phyloP scores from a whole-genome alignment of 2,329 filamentous ascomycete species.

The Nigrospora osmanthi region DNA sequence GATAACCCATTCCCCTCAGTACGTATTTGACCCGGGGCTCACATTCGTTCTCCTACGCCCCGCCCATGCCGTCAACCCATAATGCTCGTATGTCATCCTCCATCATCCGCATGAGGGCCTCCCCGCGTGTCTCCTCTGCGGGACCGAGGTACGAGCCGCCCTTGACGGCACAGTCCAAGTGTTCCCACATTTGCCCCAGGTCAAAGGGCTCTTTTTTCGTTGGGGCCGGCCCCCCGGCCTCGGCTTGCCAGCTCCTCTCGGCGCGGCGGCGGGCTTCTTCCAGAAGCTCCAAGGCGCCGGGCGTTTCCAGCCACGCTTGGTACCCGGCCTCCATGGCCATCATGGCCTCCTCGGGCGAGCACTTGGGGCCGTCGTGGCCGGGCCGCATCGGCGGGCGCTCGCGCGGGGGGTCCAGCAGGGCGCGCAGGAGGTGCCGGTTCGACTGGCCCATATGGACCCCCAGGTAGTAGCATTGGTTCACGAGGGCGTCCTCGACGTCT shows the following conservation, averaged over 20 bases:
- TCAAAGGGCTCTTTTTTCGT: too few relatives aligned
- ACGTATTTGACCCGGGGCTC: too few relatives aligned
- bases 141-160: not conserved
- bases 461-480: conserved; percentile 1
- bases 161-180: not conserved
- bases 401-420: conserved; percentile 7
- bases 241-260: conserved; percentile 1
- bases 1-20: too few relatives aligned
- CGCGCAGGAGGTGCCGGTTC: conserved; percentile 6
- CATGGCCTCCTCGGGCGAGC: conserved; percentile 8
- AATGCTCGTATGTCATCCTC: too few relatives aligned
- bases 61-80: too few relatives aligned
- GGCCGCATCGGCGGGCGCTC: conserved; percentile 4
- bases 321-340: conserved; percentile 12
- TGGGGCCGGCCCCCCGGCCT: too few relatives aligned
- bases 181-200: not conserved
- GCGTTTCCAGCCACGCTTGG: conserved; percentile 11
- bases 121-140: not conserved
- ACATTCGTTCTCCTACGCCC: too few relatives aligned
- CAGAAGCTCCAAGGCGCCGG: conserved; percentile 12
- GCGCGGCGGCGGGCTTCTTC: conserved; percentile 8
- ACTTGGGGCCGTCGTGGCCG: not conserved
- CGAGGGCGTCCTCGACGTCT: conserved; percentile 5
- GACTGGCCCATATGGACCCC: not conserved
- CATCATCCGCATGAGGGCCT: too few relatives aligned